phyloP scores from a whole-genome alignment of 176 grass and related monocot genomes.

The Carex myosuroides region DNA sequence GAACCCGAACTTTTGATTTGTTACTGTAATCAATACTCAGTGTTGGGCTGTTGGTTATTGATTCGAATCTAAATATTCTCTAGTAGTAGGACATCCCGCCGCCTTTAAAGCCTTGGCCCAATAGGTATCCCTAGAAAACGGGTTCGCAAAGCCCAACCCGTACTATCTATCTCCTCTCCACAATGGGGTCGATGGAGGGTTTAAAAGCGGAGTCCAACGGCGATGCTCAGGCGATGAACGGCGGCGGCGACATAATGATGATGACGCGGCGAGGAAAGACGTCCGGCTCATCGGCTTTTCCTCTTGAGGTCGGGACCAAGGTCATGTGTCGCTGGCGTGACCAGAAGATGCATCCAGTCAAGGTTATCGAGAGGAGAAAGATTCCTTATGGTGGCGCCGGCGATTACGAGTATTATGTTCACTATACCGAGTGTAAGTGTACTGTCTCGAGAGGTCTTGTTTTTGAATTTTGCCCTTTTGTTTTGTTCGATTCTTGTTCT shows the following conservation, averaged over 20 bases:
- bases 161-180: neutral
- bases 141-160: neutral
- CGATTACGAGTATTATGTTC: slow-evolving; percentile 98
- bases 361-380: slow-evolving; percentile 96
- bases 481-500: slow-evolving; percentile 28
- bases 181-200: slow-evolving; percentile 78
- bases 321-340: slow-evolving; percentile 99
- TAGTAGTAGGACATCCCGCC: neutral
- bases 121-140: neutral
- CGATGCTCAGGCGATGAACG: slow-evolving; percentile 31
- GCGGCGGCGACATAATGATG: slow-evolving; percentile 33
- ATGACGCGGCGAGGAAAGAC: slow-evolving; percentile 26
- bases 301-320: slow-evolving; percentile 88
- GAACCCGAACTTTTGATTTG: too few species aligned
- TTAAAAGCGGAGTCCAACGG: slow-evolving; percentile 76
- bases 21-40: too few species aligned
- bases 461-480: neutral
- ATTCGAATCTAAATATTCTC: neutral
- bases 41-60: too few species aligned
- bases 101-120: neutral
- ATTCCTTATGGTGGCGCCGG: slow-evolving; percentile 22
- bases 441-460: neutral
- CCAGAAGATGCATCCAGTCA: slow-evolving; percentile 90
- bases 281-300: slow-evolving; percentile 29
- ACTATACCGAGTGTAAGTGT: slow-evolving; percentile 90